Base-by-base conservation (phyloP, 352 stramenopile species). In the Pythium sp. region DNA sequence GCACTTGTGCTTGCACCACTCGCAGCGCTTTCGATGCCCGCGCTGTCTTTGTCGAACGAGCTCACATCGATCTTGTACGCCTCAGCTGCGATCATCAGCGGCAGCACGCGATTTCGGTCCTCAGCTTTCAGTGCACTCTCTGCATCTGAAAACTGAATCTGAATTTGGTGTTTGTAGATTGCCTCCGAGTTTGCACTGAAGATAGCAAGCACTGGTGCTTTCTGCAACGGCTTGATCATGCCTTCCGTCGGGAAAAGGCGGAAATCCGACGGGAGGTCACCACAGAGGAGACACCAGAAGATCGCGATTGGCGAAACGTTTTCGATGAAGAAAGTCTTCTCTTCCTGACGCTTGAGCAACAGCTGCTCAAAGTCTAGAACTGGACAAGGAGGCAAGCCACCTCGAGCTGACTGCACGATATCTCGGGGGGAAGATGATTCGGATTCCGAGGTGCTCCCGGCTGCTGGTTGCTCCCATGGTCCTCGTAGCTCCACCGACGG, bases 361-460 rank as follows among this genome's bases (percentile, higher is more conserved):
- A 98, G 66, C 32, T 97, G 80, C 59, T 97, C 93, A 51, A 98
- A 98, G 67, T 98, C 89, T 22, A 98, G 70, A 0, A 91, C 59
- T 46, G 56, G 32, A n/a, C 30, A 24, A 2, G 76, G 76, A 2
- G 70, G 30, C 1, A 36, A 36, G 26, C 3, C 12, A 2, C 26
- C 28, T 20, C 12, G 68, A 59, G 8, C 38, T 59, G 60, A 66
- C 30, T 51, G 26, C 8, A 8, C 41, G n/a, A 26, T n/a, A 46
- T 26, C 28, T n/a, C 34, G 32, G n/a, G 58, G 41, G 26, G 57
- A 62, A 4, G 24, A 0, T 8, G 73, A 56, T 18, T 82, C 74
- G 1, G 64, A 49, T 34, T 91, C 82, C 4, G 82, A 87, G 26
- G 79, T 84, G 58, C 68, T 96, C 11, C 65, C 65, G 6, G 75